A percentile compares a stretch with the other conserved stretches of the same genome.
These are phyloP conservation scores for Coemansia sp. DNA, from an alignment of 192 early-diverging fungal species.

Conservation along the genomic window DNA sequence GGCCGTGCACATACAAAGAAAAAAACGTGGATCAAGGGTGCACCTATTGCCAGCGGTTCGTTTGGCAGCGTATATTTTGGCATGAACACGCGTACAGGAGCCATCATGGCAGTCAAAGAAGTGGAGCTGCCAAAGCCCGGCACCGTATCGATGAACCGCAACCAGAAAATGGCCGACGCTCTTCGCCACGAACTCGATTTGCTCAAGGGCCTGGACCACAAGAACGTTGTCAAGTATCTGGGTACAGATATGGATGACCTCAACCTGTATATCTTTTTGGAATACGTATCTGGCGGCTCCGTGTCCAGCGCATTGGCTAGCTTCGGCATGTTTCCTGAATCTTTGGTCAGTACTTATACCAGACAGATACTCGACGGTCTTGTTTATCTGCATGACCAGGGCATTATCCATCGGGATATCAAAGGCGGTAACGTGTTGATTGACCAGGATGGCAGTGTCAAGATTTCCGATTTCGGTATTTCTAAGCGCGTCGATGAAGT, in stretches of 20 bases:
- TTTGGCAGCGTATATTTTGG: constrained; percentile 95
- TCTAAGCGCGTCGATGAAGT: constrained; percentile 90
- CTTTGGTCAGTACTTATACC: constrained; percentile 79
- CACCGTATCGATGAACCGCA: constrained; percentile 67
- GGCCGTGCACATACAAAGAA: constrained; percentile 31
- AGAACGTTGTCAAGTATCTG: constrained; percentile 95
- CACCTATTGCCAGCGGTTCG: constrained; percentile 91
- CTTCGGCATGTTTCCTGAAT: constrained; percentile 86
- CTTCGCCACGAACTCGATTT: constrained; percentile 88
- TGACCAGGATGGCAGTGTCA: constrained; percentile 88
- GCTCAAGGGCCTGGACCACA: constrained; percentile 88
- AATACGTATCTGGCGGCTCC: constrained; percentile 98
- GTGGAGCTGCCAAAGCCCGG: constrained; percentile 77
- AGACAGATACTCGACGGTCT: constrained; percentile 90
- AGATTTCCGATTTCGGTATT: constrained; percentile 99
- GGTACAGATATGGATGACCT: constrained; percentile 78
- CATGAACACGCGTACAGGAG: constrained; percentile 83
- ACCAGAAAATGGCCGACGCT: constrained; percentile 81
- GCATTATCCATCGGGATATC: constrained; percentile 97
- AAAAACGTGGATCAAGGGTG: constrained; percentile 80
- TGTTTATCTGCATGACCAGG: constrained; percentile 89
- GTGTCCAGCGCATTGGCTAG: constrained; percentile 80
- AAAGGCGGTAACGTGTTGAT: constrained; percentile 95
- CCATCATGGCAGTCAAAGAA: constrained; percentile 97
- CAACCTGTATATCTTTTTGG: constrained; percentile 89